Evolutionary conservation across 83 land plant genomes (phyloP).

Genomic region (Larix sibirica): DNA sequence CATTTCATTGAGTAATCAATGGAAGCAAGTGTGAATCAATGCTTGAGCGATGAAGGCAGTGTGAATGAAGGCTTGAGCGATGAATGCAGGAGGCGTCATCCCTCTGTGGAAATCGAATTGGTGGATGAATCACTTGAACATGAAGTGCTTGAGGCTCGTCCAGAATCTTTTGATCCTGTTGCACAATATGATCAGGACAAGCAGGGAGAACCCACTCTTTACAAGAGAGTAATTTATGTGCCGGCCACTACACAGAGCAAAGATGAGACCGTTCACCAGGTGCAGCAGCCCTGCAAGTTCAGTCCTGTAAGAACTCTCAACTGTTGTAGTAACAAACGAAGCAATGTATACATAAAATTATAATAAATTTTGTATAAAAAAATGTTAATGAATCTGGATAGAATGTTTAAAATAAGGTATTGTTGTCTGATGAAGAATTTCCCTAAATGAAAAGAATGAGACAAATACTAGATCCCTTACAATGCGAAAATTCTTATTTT

Average conservation of each 20-base stretch:
- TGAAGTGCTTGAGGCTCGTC: not conserved
- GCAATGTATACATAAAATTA: too few relatives aligned
- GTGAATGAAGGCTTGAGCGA: not conserved
- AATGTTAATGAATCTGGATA: too few relatives aligned
- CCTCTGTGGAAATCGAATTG: slow-evolving; percentile 6
- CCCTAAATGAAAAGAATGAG: too few relatives aligned
- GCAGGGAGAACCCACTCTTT: not conserved
- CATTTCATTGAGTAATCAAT: not conserved
- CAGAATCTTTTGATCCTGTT: not conserved
- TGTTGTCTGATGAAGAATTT: too few relatives aligned
- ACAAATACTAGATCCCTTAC: too few relatives aligned
- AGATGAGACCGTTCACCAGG: not conserved
- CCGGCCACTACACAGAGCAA: not conserved
- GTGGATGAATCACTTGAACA: not conserved
- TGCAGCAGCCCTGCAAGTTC: not conserved
- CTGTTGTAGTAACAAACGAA: not conserved
- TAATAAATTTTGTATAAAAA: too few relatives aligned
- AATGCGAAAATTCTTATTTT: too few relatives aligned
- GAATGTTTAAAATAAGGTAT: too few relatives aligned
- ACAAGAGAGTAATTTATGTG: not conserved
- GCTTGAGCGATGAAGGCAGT: not conserved
- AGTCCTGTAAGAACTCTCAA: not conserved
- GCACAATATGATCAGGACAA: not conserved
- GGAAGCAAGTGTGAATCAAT: not conserved
- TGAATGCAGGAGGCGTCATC: not conserved